phyloP scores from a whole-genome alignment of 345 rosid species.

The Gossypium longicalyx region DNA sequence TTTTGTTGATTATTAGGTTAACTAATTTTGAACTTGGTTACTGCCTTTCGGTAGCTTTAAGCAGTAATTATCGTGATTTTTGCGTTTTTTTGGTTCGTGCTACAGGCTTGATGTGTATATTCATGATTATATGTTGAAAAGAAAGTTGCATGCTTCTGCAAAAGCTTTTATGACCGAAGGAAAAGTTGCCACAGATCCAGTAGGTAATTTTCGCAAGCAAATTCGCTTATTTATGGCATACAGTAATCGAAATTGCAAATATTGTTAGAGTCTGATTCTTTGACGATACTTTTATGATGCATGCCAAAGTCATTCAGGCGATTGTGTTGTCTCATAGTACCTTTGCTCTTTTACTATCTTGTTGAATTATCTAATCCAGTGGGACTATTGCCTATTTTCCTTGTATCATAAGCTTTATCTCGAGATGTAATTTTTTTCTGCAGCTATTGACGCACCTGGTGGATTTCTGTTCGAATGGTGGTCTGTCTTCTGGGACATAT shows the following conservation, averaged over 20 bases:
- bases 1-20: background rate
- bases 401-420: too few relatives aligned
- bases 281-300: too few relatives aligned
- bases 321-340: too few relatives aligned
- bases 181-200: constrained; percentile 65
- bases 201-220: constrained; percentile 38
- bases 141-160: constrained; percentile 60
- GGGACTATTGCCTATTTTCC: too few relatives aligned
- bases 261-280: too few relatives aligned
- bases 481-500: constrained; percentile 80
- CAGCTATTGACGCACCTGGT: constrained; percentile 73
- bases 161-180: constrained; percentile 69
- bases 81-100: background rate
- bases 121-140: constrained; percentile 65
- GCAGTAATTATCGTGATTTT: background rate
- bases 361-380: too few relatives aligned
- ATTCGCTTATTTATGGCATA: too few relatives aligned
- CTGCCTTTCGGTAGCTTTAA: too few relatives aligned
- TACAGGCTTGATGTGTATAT: constrained; percentile 71
- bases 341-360: too few relatives aligned
- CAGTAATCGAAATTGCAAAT: too few relatives aligned
- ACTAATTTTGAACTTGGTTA: too few relatives aligned
- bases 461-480: constrained; percentile 84
- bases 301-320: too few relatives aligned
- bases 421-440: constrained; percentile 13